Evolutionary conservation across 768 basidiomycete genomes (phyloP).

Genomic region (Naganishia vishniacii): DNA sequence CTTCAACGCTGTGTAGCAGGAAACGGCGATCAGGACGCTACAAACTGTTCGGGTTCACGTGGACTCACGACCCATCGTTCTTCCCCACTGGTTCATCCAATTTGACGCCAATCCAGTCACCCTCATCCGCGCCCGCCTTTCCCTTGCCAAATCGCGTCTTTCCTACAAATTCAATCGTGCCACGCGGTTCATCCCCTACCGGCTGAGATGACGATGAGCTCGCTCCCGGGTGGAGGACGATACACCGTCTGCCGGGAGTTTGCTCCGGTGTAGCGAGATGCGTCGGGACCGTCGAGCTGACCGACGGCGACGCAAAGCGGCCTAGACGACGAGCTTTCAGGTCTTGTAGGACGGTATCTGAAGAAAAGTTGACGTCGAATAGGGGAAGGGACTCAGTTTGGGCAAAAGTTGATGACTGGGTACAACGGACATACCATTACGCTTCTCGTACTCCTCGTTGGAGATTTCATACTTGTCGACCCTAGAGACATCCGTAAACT

Average conservation of each 20-base stretch:
- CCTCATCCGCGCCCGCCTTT: conserved; percentile 46
- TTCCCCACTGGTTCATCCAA: conserved; percentile 95
- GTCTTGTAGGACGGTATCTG: conserved; percentile 84
- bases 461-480: conserved; percentile 91
- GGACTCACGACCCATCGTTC: conserved; percentile 84
- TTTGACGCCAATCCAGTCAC: conserved; percentile 81
- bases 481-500: conserved; percentile 73
- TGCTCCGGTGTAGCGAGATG: conserved; percentile 20
- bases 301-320: conserved; percentile 60
- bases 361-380: background rate
- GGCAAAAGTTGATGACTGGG: too few relatives aligned
- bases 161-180: conserved; percentile 80
- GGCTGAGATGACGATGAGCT: background rate
- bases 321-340: conserved; percentile 82
- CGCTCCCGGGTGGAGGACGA: conserved; percentile 8
- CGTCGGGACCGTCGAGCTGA: conserved; percentile 26
- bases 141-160: conserved; percentile 66
- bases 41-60: background rate
- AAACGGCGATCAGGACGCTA: background rate
- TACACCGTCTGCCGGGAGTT: conserved; percentile 18
- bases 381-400: background rate
- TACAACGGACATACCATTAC: conserved; percentile 63
- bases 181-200: conserved; percentile 65
- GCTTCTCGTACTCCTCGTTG: conserved; percentile 69
- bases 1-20: conserved; percentile 62